Evolutionary conservation across 2,329 filamentous ascomycete genomes (phyloP).

Genomic region (Corniculantispora saksenae): DNA sequence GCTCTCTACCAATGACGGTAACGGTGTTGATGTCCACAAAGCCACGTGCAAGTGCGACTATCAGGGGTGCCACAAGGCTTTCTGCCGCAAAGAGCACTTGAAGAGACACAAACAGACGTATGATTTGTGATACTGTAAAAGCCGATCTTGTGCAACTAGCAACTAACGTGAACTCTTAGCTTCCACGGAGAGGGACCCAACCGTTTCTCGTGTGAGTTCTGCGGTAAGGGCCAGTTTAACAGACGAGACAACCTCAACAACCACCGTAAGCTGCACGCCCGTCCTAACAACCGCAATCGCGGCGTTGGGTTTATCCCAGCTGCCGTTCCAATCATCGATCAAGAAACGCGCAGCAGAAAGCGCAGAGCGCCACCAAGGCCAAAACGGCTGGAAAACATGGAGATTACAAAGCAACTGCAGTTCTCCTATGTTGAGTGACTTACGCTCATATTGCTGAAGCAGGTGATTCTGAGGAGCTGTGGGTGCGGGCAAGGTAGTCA

Average conservation of each 20-base stretch:
- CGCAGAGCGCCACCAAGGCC: slow-evolving; percentile 39
- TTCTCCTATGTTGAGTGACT: no score
- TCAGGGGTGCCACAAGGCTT: slow-evolving; percentile 49
- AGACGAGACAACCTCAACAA: slow-evolving; percentile 45
- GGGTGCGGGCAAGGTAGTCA: no score
- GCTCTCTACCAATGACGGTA: slow-evolving; percentile 31
- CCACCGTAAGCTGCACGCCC: slow-evolving; percentile 43
- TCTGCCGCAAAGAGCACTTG: slow-evolving; percentile 56
- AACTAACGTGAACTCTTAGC: slow-evolving; percentile 23
- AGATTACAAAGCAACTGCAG: slow-evolving; percentile 30
- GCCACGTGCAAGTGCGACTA: slow-evolving; percentile 49
- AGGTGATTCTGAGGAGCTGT: no score
- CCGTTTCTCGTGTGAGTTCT: slow-evolving; percentile 44
- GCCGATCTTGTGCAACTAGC: neutral
- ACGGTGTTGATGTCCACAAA: slow-evolving; percentile 37
- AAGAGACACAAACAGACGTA: slow-evolving; percentile 57
- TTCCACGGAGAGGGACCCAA: slow-evolving; percentile 43
- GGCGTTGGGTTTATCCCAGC: slow-evolving; percentile 43
- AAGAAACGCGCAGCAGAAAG: slow-evolving; percentile 43
- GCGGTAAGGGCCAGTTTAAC: slow-evolving; percentile 44
- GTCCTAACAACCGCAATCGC: slow-evolving; percentile 41
- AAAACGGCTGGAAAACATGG: slow-evolving; percentile 36
- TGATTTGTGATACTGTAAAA: slow-evolving; percentile 30
- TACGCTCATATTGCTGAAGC: no score
- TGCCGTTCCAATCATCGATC: slow-evolving; percentile 41